These are phyloP conservation scores for Thielaviopsis ethacetica DNA, from an alignment of 2,329 filamentous ascomycete species.

Conservation along the genomic window DNA sequence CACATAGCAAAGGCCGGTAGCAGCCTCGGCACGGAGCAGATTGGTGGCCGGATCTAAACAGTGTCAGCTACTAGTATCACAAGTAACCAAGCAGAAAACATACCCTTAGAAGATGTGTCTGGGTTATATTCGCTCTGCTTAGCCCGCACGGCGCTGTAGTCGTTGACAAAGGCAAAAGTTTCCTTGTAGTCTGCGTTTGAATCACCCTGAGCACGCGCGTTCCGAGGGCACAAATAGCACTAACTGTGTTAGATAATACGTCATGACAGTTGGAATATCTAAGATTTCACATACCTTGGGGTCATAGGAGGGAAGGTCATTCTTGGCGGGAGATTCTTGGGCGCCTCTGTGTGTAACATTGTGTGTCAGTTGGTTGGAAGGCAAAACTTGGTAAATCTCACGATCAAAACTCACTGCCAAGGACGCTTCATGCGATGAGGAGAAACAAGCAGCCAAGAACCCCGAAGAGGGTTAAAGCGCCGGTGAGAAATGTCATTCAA, in stretches of 20 bases:
- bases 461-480: conserved; percentile 80
- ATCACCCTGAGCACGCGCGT: conserved; percentile 75
- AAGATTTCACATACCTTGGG: conserved; percentile 32
- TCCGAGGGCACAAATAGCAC: conserved; percentile 91
- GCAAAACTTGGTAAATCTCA: background rate
- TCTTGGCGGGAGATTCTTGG: conserved; percentile 55
- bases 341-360: conserved; percentile 45
- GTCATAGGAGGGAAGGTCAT: conserved; percentile 64
- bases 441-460: conserved; percentile 85
- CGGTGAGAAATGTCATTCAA: conserved; percentile 94
- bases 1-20: conserved; percentile 93
- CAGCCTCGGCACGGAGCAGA: conserved; percentile 67
- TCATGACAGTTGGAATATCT: conserved; percentile 12
- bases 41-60: conserved; percentile 50
- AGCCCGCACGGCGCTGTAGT: conserved; percentile 94
- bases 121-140: conserved; percentile 62
- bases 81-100: background rate
- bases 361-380: conserved; percentile 2
- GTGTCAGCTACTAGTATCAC: background rate
- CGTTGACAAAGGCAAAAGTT: conserved; percentile 92
- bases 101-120: conserved; percentile 23
- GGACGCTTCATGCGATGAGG: conserved; percentile 92
- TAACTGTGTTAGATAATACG: conserved; percentile 20
- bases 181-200: conserved; percentile 70
- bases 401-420: conserved; percentile 62